Percentiles rank a stretch among this genome's conserved stretches.
These are phyloP conservation scores for Fomitopsis palustris DNA, from an alignment of 1,284 basidiomycete species.

Conservation along the genomic window DNA sequence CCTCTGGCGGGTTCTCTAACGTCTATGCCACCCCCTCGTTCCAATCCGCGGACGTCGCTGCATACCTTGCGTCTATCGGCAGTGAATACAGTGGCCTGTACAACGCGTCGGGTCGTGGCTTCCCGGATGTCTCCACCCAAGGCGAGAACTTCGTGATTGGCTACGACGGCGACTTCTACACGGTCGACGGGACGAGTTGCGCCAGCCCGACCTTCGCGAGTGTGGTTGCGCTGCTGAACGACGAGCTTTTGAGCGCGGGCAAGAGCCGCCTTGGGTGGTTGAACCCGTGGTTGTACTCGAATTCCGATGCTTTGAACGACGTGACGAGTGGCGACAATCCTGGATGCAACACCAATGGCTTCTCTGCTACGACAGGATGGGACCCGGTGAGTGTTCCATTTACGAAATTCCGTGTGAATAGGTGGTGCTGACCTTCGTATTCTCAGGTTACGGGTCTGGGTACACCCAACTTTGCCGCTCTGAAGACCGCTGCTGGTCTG, in stretches of 20 bases:
- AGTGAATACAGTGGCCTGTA: conserved; percentile 25
- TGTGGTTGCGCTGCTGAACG: conserved; percentile 54
- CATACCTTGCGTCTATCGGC: conserved; percentile 30
- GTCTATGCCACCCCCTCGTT: conserved; percentile 39
- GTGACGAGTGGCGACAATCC: conserved; percentile 19
- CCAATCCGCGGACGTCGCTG: conserved; percentile 34
- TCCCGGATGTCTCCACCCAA: conserved; percentile 30
- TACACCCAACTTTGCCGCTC: conserved; percentile 21
- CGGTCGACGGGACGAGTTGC: conserved; percentile 46
- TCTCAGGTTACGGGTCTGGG: conserved; percentile 22
- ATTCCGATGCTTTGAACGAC: conserved; percentile 17
- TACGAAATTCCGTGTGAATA: not conserved
- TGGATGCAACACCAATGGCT: conserved; percentile 33
- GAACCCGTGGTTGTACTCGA: conserved; percentile 40
- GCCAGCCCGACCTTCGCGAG: conserved; percentile 51
- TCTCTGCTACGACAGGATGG: conserved; percentile 34
- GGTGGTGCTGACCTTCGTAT: not conserved
- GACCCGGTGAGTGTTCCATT: conserved; percentile 24
- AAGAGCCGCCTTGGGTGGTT: conserved; percentile 45
- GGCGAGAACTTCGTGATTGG: conserved; percentile 28
- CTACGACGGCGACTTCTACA: conserved; percentile 29
- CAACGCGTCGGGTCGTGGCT: conserved; percentile 29
- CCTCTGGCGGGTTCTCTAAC: conserved; percentile 48
- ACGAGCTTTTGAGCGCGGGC: conserved; percentile 40
- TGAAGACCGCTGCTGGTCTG: conserved; percentile 4